A percentile compares a stretch with the other conserved stretches of the same genome.
Evolutionary conservation across 495 filamentous ascomycete genomes (phyloP).

Genomic region (Bombardia bombarda): DNA sequence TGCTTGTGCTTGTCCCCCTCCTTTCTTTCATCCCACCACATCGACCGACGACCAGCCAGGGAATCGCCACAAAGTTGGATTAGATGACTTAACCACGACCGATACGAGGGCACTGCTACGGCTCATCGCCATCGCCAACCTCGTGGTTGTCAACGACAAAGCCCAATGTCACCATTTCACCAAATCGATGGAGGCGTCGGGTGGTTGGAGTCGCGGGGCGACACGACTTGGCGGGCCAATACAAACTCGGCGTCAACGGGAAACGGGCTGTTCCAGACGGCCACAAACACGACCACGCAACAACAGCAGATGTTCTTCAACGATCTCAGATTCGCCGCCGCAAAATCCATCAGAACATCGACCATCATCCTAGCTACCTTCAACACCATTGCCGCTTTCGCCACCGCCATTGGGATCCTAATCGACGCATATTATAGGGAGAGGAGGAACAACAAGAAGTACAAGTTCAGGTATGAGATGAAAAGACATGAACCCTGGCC

Average conservation of each 20-base stretch:
- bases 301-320: constrained; percentile 29
- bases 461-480: constrained; percentile 19
- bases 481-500: background rate
- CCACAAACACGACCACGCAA: constrained; percentile 21
- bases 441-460: constrained; percentile 25
- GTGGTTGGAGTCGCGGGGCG: constrained; percentile 35
- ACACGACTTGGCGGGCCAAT: constrained; percentile 19
- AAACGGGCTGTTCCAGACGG: constrained; percentile 27
- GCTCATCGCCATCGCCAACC: constrained; percentile 39
- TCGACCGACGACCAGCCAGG: constrained; percentile 22
- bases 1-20: constrained; percentile 7
- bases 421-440: constrained; percentile 32
- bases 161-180: constrained; percentile 28
- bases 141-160: constrained; percentile 17
- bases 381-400: constrained; percentile 39
- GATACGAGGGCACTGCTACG: constrained; percentile 30
- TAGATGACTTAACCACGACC: constrained; percentile 42
- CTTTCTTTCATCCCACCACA: constrained; percentile 20
- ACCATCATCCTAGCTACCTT: constrained; percentile 41
- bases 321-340: constrained; percentile 33
- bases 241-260: constrained; percentile 8
- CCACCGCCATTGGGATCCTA: constrained; percentile 36
- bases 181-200: constrained; percentile 22
- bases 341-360: constrained; percentile 39
- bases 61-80: constrained; percentile 25